phyloP scores from a whole-genome alignment of 306 rosid genomes.

The Oxytropis ochrocephala region DNA sequence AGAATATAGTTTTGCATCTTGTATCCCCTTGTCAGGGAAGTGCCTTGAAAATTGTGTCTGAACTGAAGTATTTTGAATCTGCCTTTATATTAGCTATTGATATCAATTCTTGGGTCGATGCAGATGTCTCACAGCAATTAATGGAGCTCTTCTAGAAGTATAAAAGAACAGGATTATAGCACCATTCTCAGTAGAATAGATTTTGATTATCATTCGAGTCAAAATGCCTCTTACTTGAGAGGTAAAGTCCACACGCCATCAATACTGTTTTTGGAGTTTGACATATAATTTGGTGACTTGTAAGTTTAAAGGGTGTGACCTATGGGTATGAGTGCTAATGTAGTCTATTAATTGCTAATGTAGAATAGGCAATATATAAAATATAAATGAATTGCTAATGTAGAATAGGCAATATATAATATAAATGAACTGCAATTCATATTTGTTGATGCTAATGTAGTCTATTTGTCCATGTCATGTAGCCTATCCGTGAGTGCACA shows the following conservation, averaged over 20 bases:
- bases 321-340: not conserved
- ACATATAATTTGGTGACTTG: conserved; percentile 1
- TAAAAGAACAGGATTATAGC: conserved; percentile 4
- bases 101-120: conserved; percentile 27
- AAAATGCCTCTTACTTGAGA: conserved; percentile 3
- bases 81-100: not conserved
- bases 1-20: not conserved
- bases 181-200: conserved; percentile 16
- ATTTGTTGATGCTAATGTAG: not conserved
- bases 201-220: conserved; percentile 13
- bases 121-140: conserved; percentile 90
- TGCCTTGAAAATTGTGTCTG: not conserved
- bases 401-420: too few species aligned
- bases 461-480: not conserved
- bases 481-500: not conserved
- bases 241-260: not conserved
- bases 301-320: conserved; percentile 11
- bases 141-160: conserved; percentile 74
- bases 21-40: not conserved
- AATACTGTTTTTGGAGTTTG: not conserved
- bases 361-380: too few species aligned
- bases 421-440: too few species aligned
- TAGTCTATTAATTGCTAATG: too few species aligned
- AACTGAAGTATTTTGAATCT: not conserved
- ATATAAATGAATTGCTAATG: too few species aligned